A percentile compares a stretch with the other conserved stretches of the same genome.
Evolutionary conservation across 2,329 filamentous ascomycete species (phyloP).

Genomic region (Ophiostoma ips): DNA sequence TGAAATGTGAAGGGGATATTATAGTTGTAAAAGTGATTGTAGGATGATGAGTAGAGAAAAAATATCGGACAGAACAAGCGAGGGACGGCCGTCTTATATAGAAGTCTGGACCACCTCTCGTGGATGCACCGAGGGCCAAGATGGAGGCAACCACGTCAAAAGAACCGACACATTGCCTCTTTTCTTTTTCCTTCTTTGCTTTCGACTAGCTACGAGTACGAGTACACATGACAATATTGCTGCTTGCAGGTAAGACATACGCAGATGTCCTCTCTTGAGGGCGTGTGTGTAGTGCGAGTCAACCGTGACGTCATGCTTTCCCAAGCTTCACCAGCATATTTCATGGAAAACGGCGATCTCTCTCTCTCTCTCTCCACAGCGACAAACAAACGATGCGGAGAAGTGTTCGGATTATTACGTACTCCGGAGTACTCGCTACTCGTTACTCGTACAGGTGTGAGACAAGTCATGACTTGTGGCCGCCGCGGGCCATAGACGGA

Average conservation of each 20-base stretch:
- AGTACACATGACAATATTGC: too few species aligned
- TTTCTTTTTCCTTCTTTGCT: background rate
- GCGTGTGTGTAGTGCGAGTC: background rate
- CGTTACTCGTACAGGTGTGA: too few species aligned
- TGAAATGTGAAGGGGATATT: slow-evolving; percentile 1
- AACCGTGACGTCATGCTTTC: background rate
- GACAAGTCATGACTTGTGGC: too few species aligned
- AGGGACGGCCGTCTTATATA: slow-evolving; percentile 5
- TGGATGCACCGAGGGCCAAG: too few species aligned
- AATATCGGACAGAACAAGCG: background rate
- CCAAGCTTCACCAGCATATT: background rate
- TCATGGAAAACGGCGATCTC: background rate
- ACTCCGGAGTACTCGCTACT: too few species aligned
- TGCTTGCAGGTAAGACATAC: background rate
- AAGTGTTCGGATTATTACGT: too few species aligned
- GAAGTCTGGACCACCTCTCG: background rate
- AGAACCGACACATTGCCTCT: background rate
- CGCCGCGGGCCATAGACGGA: too few species aligned
- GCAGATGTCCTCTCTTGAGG: background rate
- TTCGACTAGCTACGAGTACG: too few species aligned
- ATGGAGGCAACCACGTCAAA: background rate
- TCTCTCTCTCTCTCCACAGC: background rate
- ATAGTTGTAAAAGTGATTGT: background rate
- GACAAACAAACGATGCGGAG: too few species aligned
- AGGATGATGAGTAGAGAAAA: slow-evolving; percentile 1